Conservation (phyloP, 257 asterid species). For the Solanum tarijense region DNA sequence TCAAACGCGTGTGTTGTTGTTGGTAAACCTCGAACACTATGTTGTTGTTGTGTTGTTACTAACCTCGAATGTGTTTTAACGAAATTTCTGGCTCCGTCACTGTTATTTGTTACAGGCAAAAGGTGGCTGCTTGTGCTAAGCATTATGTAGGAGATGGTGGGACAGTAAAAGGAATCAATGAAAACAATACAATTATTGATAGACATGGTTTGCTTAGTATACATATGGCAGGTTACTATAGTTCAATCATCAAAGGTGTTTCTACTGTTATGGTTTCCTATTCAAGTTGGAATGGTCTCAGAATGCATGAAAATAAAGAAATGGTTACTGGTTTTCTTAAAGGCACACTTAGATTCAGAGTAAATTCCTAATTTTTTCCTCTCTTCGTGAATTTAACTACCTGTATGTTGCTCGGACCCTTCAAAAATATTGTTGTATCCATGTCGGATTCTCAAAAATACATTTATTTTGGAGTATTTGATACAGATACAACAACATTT, state of each 20-base stretch:
- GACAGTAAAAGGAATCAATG: constrained; percentile 7
- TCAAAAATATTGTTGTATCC: background rate
- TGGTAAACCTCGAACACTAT: background rate
- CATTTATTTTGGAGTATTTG: background rate
- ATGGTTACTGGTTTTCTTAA: constrained; percentile 9
- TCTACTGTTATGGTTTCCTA: constrained; percentile 10
- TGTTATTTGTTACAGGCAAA: background rate
- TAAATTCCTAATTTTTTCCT: background rate
- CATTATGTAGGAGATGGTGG: constrained; percentile 11
- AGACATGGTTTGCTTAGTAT: constrained; percentile 7
- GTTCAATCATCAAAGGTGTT: constrained; percentile 7
- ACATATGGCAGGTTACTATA: constrained; percentile 12
- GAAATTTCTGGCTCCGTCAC: background rate
- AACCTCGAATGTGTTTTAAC: background rate
- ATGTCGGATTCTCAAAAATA: background rate
- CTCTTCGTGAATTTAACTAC: background rate
- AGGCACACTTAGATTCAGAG: constrained; percentile 10
- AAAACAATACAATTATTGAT: constrained; percentile 4
- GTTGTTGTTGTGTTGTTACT: background rate
- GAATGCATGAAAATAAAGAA: constrained; percentile 8
- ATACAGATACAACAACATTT: background rate
- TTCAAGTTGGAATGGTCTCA: constrained; percentile 12
- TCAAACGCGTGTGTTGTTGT: background rate
- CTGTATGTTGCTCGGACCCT: background rate
- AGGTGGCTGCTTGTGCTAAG: constrained; percentile 10